Conservation (phyloP, 2,329 filamentous ascomycete species). For the Talaromyces sp. region DNA sequence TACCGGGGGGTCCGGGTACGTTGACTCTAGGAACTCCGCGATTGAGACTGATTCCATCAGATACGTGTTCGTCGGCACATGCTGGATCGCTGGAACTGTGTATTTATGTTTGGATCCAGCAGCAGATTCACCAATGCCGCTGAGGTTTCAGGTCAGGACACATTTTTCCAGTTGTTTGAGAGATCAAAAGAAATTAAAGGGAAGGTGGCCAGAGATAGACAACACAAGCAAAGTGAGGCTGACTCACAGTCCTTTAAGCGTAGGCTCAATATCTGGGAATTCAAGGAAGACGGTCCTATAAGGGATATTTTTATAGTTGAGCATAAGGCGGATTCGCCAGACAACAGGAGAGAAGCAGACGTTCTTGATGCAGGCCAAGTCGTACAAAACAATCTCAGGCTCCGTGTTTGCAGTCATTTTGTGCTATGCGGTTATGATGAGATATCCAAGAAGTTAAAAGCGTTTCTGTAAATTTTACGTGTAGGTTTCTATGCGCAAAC, state of each 20-base stretch:
- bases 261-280: constrained; percentile 40
- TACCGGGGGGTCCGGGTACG: constrained; percentile 32
- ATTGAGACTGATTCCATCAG: constrained; percentile 39
- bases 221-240: constrained; percentile 12
- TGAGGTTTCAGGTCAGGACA: background rate
- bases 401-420: constrained; percentile 9
- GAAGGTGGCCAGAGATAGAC: background rate
- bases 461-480: background rate
- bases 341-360: constrained; percentile 39
- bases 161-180: background rate
- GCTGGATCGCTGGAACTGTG: constrained; percentile 39
- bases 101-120: constrained; percentile 21
- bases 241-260: constrained; percentile 35
- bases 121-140: constrained; percentile 18
- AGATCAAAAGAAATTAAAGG: background rate
- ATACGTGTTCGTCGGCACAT: constrained; percentile 33
- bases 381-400: constrained; percentile 36
- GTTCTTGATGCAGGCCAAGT: constrained; percentile 36
- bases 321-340: constrained; percentile 41
- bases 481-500: background rate
- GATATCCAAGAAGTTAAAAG: background rate
- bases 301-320: constrained; percentile 40
- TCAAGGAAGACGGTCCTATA: constrained; percentile 40
- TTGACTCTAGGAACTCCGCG: constrained; percentile 36
- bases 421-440: background rate